phyloP scores from a whole-genome alignment of 1,284 basidiomycete genomes.

The Takashimella tepidaria region DNA sequence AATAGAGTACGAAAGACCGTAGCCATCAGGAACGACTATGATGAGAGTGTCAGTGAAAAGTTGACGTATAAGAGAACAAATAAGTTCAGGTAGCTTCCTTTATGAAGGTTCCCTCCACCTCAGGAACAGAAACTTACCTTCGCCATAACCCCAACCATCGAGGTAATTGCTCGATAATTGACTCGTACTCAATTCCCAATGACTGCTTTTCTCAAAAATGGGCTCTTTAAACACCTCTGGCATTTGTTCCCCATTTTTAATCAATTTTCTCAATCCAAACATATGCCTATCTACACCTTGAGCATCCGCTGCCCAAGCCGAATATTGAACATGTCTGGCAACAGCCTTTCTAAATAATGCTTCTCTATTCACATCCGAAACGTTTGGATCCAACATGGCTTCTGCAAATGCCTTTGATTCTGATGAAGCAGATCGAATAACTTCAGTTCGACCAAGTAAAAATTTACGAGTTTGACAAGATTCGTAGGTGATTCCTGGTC shows the following conservation, averaged over 20 bases:
- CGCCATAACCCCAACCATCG: conserved; percentile 96
- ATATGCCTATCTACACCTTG: conserved; percentile 94
- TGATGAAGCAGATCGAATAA: conserved; percentile 76
- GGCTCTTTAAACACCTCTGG: conserved; percentile 76
- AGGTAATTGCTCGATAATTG: conserved; percentile 78
- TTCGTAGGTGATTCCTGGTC: conserved; percentile 86
- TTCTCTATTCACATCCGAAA: conserved; percentile 59
- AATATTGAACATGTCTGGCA: conserved; percentile 78
- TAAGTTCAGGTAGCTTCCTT: background rate
- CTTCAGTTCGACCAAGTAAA: conserved; percentile 87
- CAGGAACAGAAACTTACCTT: conserved; percentile 56
- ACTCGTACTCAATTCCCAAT: conserved; percentile 91
- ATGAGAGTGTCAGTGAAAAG: conserved; percentile 9
- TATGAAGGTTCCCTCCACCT: background rate
- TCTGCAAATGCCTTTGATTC: conserved; percentile 83
- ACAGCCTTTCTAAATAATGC: conserved; percentile 72
- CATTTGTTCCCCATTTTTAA: conserved; percentile 67
- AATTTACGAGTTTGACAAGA: conserved; percentile 91
- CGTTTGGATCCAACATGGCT: conserved; percentile 68
- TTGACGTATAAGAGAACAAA: no score
- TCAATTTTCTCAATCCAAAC: conserved; percentile 82
- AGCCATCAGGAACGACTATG: conserved; percentile 90
- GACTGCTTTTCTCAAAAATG: conserved; percentile 64
- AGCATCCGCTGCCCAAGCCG: conserved; percentile 84
- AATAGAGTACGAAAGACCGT: conserved; percentile 88